Conservation (phyloP, 139 green algal species). For the Closterium sp. region DNA sequence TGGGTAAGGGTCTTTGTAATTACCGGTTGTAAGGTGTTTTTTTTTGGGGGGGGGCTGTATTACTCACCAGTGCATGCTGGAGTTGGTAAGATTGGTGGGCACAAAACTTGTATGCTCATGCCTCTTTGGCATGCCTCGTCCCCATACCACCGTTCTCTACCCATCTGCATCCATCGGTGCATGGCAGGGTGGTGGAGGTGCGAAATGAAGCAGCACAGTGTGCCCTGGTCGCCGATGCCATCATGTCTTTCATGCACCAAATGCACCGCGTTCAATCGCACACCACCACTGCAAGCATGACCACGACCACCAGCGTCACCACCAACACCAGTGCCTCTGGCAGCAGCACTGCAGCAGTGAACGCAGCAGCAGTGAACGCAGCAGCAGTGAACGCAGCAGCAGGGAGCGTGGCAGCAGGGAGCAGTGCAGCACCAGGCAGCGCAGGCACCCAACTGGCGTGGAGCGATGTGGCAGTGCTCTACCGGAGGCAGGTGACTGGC, state of each 20-base stretch:
- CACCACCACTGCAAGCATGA: no score
- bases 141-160: neutral
- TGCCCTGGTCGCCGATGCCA: constrained; percentile 16
- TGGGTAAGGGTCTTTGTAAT: no score
- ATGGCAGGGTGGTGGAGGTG: constrained; percentile 8
- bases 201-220: constrained; percentile 23
- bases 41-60: no score
- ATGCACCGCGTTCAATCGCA: neutral
- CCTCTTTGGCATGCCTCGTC: neutral
- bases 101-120: no score
- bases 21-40: no score
- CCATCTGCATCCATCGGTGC: neutral
- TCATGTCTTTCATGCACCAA: neutral
- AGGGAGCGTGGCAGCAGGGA: neutral
- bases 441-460: neutral
- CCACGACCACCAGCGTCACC: no score
- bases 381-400: neutral
- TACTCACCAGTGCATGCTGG: no score
- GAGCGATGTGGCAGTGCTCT: constrained; percentile 19
- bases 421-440: neutral
- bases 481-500: constrained; percentile 24
- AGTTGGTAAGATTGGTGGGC: no score
- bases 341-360: no score
- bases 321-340: no score
- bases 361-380: no score